Evolutionary conservation across 768 basidiomycete genomes (phyloP).

Genomic region (Trametes cinnabarina): DNA sequence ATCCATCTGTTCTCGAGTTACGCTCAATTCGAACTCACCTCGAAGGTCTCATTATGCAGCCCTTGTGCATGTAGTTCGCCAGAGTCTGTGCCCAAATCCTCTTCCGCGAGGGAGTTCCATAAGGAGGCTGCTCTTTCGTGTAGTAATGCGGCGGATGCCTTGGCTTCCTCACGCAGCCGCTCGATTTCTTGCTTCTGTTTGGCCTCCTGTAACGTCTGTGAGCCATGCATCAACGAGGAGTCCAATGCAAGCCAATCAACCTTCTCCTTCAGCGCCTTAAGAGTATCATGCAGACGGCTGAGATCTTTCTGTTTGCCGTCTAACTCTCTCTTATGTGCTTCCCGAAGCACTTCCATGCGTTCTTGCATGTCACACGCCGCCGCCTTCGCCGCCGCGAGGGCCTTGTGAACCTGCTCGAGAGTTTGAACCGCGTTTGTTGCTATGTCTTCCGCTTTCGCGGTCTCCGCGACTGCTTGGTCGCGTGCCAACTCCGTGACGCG

Average conservation of each 20-base stretch:
- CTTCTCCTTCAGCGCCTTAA: slow-evolving; percentile 1
- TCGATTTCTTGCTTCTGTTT: slow-evolving; percentile 10
- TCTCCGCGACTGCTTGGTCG: background rate
- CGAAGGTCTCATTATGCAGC: too few relatives aligned
- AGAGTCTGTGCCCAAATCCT: too few relatives aligned
- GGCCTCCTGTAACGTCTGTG: background rate
- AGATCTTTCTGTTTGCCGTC: background rate
- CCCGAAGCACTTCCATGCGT: background rate
- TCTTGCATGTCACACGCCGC: background rate
- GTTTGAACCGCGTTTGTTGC: background rate
- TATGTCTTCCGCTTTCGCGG: background rate
- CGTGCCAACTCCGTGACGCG: background rate
- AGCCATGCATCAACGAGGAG: too few relatives aligned
- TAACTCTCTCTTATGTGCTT: background rate
- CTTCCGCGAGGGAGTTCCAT: background rate
- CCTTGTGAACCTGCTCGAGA: background rate
- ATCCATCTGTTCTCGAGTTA: background rate
- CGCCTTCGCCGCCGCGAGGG: background rate
- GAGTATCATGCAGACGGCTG: background rate
- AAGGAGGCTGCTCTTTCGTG: background rate
- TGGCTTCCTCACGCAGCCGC: background rate
- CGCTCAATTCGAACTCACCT: too few relatives aligned
- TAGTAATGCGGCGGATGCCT: background rate
- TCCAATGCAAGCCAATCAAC: background rate
- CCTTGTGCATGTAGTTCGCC: too few relatives aligned